Evolutionary conservation across 2,329 filamentous ascomycete genomes (phyloP).

Genomic region (Rhexocercosporidium sp.): DNA sequence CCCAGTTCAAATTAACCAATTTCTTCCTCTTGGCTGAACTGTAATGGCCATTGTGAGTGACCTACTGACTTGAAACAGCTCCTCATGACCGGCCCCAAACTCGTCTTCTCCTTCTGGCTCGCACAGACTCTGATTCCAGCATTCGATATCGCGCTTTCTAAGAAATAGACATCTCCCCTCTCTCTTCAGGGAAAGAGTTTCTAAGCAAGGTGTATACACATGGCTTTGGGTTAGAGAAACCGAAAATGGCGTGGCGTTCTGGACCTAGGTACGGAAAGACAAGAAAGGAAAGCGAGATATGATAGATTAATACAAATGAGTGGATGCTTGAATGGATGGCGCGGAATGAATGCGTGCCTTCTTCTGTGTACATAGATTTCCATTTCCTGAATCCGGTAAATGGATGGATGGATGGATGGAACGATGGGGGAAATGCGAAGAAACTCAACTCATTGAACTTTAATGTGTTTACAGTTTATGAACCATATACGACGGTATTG

Average conservation of each 20-base stretch:
- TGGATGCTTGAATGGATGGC: background rate
- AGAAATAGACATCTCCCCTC: constrained; percentile 29
- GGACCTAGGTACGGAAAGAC: constrained; percentile 8
- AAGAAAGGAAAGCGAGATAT: background rate
- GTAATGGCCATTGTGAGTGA: too few species aligned
- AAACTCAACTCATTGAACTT: constrained; percentile 27
- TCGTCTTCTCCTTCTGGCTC: constrained; percentile 99
- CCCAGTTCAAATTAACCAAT: too few species aligned
- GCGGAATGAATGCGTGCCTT: background rate
- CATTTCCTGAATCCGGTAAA: background rate
- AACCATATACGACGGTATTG: background rate
- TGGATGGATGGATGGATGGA: background rate
- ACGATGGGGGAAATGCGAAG: constrained; percentile 1
- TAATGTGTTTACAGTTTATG: background rate
- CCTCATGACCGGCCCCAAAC: constrained; percentile 97
- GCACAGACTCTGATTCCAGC: constrained; percentile 97
- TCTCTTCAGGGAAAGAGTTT: background rate
- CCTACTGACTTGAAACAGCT: constrained; percentile 56
- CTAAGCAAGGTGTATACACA: constrained; percentile 22
- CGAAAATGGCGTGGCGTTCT: constrained; percentile 20
- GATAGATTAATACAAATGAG: constrained; percentile 10
- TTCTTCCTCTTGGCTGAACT: too few species aligned
- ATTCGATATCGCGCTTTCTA: constrained; percentile 66
- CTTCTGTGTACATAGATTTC: constrained; percentile 29
- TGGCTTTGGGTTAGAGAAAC: constrained; percentile 5